Base-by-base conservation (phyloP, 129 eudicot species). In the Artemisia argyi region DNA sequence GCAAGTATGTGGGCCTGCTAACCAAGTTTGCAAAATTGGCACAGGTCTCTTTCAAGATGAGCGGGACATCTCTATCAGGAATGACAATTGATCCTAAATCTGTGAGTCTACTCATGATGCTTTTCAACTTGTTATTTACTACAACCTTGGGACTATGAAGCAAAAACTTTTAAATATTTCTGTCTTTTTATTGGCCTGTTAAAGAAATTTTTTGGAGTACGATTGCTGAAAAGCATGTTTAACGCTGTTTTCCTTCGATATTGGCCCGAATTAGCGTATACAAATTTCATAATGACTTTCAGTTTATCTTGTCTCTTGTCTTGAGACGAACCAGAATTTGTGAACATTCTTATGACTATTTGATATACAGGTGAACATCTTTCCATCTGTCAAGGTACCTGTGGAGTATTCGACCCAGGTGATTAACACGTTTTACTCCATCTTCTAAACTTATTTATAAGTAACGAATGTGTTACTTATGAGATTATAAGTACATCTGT, bases 11-110 rank as follows among this genome's bases (percentile, higher is more conserved):
- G 71, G 59, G 11, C 39, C 53, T 70, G 20, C 28, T 62, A 69
- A 19, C 68, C 71, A 76, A 28, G 49, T 66, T 24, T 50, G 20
- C 39, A n/a, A 48, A 65, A 52, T 65, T 76, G 60, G 54, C 79
- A 63, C 84, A 95, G 99, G 99, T 91, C 26, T 95, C 99, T 57
- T 91, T 95, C 89, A 95, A 95, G 91, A 85, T 95, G 80, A 81
- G 65, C 18, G 99, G 99, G 49, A 81, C 88, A 76, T 83, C 99
- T 58, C 69, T 88, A 47, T 88, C 99, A 59, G 96, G 99, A 76
- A 86, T 95, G 94, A 85, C 83, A 39, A 76, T 95, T 47, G 91
- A 95, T 80, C 82, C 95, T 61, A 95, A 95, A 88, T 83, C 97
- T 77, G 99, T 91, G 79, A 88, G 99, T 79, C 76, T 58, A 62